Conservation (phyloP, 1,284 basidiomycete genomes). For the Cyathus pygmaeus region DNA sequence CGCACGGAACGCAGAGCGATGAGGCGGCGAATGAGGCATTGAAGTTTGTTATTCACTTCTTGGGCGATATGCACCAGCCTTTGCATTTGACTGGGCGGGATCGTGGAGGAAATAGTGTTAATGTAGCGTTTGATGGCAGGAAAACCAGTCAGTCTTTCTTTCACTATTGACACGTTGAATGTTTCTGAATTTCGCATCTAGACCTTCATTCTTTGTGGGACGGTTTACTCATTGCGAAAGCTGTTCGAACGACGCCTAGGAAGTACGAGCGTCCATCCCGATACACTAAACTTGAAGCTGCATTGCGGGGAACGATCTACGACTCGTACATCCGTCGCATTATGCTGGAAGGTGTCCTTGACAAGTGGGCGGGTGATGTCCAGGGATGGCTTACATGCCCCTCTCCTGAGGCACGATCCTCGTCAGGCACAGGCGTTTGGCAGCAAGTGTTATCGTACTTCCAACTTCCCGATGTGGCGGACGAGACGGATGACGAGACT, state of each 20-base stretch:
- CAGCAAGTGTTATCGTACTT: slow-evolving; percentile 36
- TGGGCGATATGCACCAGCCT: slow-evolving; percentile 93
- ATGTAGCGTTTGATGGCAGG: slow-evolving; percentile 76
- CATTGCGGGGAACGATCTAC: slow-evolving; percentile 85
- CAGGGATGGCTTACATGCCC: slow-evolving; percentile 78
- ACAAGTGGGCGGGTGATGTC: slow-evolving; percentile 69
- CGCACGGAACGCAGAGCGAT: slow-evolving; percentile 24
- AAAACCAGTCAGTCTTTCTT: slow-evolving; percentile 64
- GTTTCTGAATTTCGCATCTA: slow-evolving; percentile 33
- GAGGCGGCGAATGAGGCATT: slow-evolving; percentile 70
- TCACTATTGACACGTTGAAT: too few relatives aligned
- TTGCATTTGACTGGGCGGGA: slow-evolving; percentile 89
- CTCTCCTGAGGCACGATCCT: slow-evolving; percentile 16
- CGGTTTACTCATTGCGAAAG: slow-evolving; percentile 80
- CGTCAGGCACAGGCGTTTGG: slow-evolving; percentile 23
- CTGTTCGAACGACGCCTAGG: slow-evolving; percentile 73
- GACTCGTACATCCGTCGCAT: slow-evolving; percentile 90
- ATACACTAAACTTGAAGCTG: slow-evolving; percentile 70
- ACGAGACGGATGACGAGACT: slow-evolving; percentile 63
- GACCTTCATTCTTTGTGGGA: slow-evolving; percentile 92
- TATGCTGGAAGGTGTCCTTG: slow-evolving; percentile 82
- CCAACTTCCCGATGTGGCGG: slow-evolving; percentile 9
- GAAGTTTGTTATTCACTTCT: slow-evolving; percentile 90
- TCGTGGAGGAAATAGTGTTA: slow-evolving; percentile 84
- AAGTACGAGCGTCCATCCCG: slow-evolving; percentile 84